Percentiles rank a stretch among this genome's conserved stretches.
Evolutionary conservation across 2,329 filamentous ascomycete species (phyloP).

Genomic region (Curvularia verruculosa): DNA sequence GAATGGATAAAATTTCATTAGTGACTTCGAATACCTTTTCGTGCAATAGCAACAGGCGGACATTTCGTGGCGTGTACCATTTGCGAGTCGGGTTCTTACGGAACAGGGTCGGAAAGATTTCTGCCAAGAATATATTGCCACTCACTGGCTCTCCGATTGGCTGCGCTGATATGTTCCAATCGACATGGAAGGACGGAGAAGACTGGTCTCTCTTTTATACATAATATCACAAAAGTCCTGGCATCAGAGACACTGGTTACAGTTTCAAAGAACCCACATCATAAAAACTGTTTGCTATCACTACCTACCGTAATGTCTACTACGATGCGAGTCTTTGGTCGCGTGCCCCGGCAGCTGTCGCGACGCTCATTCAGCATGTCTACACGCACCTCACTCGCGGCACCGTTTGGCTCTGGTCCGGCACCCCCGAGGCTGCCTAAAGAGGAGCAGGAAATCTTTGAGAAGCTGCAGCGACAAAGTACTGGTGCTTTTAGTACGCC

Average conservation of each 20-base stretch:
- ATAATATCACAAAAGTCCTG: not conserved
- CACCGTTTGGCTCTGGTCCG: constrained; percentile 57
- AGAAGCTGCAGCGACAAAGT: constrained; percentile 78
- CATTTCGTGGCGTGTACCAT: too few species aligned
- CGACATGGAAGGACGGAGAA: not conserved
- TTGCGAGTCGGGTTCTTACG: not conserved
- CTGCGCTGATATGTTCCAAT: not conserved
- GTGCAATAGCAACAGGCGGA: too few species aligned
- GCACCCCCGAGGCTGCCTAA: constrained; percentile 85
- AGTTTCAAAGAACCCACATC: not conserved
- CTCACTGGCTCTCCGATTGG: constrained; percentile 30
- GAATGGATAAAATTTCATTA: not conserved
- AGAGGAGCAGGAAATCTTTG: constrained; percentile 88
- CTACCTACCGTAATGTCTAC: not conserved
- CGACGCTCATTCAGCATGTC: constrained; percentile 27
- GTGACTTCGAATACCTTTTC: constrained; percentile 25
- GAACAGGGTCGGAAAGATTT: not conserved
- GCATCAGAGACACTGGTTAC: not conserved
- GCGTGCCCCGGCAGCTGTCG: constrained; percentile 38
- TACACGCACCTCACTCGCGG: constrained; percentile 18
- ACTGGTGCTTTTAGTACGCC: constrained; percentile 79
- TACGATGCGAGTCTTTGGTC: constrained; percentile 27
- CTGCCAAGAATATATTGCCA: constrained; percentile 22
- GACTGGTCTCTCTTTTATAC: not conserved
- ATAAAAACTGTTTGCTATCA: not conserved